Base-by-base conservation (phyloP, 2,329 filamentous ascomycete genomes). In the Colletotrichum euphorbiae region DNA sequence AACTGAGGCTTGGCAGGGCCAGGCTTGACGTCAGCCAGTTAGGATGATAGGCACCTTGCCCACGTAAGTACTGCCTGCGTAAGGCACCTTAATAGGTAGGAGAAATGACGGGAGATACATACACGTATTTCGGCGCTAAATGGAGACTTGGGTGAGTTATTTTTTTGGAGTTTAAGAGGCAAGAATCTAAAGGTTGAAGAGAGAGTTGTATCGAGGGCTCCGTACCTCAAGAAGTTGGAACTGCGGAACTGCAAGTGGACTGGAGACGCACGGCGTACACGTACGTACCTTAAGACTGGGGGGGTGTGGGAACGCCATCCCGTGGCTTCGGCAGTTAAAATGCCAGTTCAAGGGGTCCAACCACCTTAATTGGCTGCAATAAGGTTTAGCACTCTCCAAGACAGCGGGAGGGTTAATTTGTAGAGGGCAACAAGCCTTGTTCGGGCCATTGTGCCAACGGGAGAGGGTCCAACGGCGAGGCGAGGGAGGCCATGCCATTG, bases 291-390 rank as follows among this genome's bases (percentile, higher is more conserved):
- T 24, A 24, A 21, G 43, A 33, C n/a, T n/a, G n/a, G n/a, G 19
- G 24, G 9, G 50, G 33, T 40, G 61, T 68, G 65, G 60, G 48
- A 42, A 55, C 66, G 38, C 61, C 54, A 60, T 54, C 54, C 42
- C 48, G 48, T 59, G 46, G 61, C 66, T 55, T 55, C 61, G 66
- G 66, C 66, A 54, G 66, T 61, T 68, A 48, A 65, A 43, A 65
- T 42, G 61, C 63, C 46, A 58, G 48, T 57, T 55, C 65, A 65
- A 55, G 66, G 59, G 40, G 46, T 55, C 48, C 55, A 28, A 60
- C 61, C 46, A 65, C 45, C 54, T 65, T 68, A 59, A 68, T 65
- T 68, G 66, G 61, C 54, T 8, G 24, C 33, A 45, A 36, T 66
- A 68, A 68, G 61, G 61, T 66, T 68, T 68, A 68, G 66, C 48